phyloP scores from a whole-genome alignment of 306 rosid genomes.

The Astragalus glycyphyllos region DNA sequence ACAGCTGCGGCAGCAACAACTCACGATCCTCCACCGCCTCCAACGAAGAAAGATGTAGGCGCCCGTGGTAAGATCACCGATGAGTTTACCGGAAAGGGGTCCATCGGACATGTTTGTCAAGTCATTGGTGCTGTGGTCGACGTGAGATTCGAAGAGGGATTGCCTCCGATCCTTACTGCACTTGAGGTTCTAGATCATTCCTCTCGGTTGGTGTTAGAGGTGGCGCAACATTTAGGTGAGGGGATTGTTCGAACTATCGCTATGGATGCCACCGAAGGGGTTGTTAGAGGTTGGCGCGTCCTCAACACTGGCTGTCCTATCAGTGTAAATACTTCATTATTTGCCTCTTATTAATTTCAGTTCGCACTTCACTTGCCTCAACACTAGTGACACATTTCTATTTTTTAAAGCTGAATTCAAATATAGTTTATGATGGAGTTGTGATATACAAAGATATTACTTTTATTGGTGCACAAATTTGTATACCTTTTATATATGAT shows the following conservation, averaged over 20 bases:
- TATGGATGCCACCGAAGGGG: conserved; percentile 96
- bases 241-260: conserved; percentile 84
- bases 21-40: conserved; percentile 42
- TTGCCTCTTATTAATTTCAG: background rate
- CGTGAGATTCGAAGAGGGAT: conserved; percentile 82
- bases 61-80: conserved; percentile 75
- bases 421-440: too few species aligned
- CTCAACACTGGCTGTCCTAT: conserved; percentile 97
- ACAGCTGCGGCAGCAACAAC: conserved; percentile 62
- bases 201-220: conserved; percentile 82
- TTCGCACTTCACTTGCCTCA: background rate
- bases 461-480: background rate
- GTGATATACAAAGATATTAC: background rate
- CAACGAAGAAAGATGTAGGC: conserved; percentile 46
- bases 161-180: conserved; percentile 90
- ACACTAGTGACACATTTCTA: too few species aligned
- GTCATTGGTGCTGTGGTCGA: conserved; percentile 96
- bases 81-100: conserved; percentile 80
- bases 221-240: conserved; percentile 95
- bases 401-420: background rate
- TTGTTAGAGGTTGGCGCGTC: conserved; percentile 81
- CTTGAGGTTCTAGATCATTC: conserved; percentile 82
- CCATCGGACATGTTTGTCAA: conserved; percentile 93
- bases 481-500: background rate
- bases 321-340: conserved; percentile 53